Conservation (phyloP, 2,329 filamentous ascomycete species). For the Hymenoscyphus linearis region DNA sequence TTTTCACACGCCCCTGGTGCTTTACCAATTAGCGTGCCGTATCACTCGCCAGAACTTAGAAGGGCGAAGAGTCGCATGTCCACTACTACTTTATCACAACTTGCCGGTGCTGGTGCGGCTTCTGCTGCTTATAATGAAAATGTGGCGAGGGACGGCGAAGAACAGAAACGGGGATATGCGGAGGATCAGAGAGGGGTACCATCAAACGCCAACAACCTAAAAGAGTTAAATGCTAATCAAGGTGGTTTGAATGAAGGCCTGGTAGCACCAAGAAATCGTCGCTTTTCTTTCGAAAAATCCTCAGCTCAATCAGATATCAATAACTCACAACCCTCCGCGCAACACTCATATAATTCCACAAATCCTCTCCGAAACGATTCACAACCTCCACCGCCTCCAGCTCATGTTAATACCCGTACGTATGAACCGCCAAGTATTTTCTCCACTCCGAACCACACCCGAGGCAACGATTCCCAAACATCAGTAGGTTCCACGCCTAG, state of each 20-base stretch:
- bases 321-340: conserved; percentile 14
- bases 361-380: conserved; percentile 7
- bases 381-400: conserved; percentile 5
- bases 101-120: conserved; percentile 63
- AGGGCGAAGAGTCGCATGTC: conserved; percentile 82
- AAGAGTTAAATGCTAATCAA: conserved; percentile 32
- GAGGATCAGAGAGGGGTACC: conserved; percentile 38
- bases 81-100: conserved; percentile 70
- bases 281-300: conserved; percentile 27
- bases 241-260: conserved; percentile 31
- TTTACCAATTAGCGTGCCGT: conserved; percentile 62
- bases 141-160: conserved; percentile 20
- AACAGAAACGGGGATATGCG: conserved; percentile 22
- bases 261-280: conserved; percentile 28
- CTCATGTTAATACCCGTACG: conserved; percentile 12
- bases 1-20: conserved; percentile 72
- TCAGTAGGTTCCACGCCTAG: conserved; percentile 23
- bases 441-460: conserved; percentile 8
- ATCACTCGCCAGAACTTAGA: conserved; percentile 71
- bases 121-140: conserved; percentile 36
- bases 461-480: conserved; percentile 17
- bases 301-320: conserved; percentile 19
- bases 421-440: conserved; percentile 18
- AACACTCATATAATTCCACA: conserved; percentile 10
- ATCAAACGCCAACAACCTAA: conserved; percentile 31